Evolutionary conservation across 2,329 filamentous ascomycete genomes (phyloP).

Genomic region (Ramichloridium luteum): DNA sequence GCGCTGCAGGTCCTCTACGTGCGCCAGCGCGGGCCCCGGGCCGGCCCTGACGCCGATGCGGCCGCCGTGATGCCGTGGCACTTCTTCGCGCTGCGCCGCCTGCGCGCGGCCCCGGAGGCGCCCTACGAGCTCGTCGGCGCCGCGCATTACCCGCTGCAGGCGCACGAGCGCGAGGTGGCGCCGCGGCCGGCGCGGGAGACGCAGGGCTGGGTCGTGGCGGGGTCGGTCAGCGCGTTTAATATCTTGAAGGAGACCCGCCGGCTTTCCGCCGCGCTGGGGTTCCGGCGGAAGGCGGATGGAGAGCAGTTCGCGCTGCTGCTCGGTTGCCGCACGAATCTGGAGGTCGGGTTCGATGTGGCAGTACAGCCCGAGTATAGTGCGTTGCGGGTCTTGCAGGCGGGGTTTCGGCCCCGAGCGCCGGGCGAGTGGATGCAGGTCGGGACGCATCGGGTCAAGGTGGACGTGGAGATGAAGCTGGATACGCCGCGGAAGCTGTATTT

Average conservation of each 20-base stretch:
- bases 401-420: not conserved
- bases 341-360: constrained; percentile 8
- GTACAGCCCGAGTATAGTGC: too few species aligned
- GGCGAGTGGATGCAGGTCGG: not conserved
- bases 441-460: not conserved
- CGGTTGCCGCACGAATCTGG: constrained; percentile 8
- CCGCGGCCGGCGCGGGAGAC: constrained; percentile 3
- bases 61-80: constrained; percentile 8
- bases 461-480: not conserved
- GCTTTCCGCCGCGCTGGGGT: constrained; percentile 7
- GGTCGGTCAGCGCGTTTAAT: constrained; percentile 5
- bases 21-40: constrained; percentile 18
- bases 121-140: constrained; percentile 5
- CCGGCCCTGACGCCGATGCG: not conserved
- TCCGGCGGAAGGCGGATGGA: constrained; percentile 5
- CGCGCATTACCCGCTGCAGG: constrained; percentile 1
- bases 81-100: constrained; percentile 7
- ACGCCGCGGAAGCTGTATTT: not conserved
- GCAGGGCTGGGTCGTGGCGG: constrained; percentile 5
- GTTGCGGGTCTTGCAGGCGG: too few species aligned
- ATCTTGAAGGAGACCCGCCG: constrained; percentile 8
- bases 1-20: constrained; percentile 19
- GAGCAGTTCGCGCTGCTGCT: constrained; percentile 7
- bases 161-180: constrained; percentile 2
- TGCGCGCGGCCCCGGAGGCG: constrained; percentile 1